Base-by-base conservation (phyloP, 345 rosid genomes). In the Ricinus communis region DNA sequence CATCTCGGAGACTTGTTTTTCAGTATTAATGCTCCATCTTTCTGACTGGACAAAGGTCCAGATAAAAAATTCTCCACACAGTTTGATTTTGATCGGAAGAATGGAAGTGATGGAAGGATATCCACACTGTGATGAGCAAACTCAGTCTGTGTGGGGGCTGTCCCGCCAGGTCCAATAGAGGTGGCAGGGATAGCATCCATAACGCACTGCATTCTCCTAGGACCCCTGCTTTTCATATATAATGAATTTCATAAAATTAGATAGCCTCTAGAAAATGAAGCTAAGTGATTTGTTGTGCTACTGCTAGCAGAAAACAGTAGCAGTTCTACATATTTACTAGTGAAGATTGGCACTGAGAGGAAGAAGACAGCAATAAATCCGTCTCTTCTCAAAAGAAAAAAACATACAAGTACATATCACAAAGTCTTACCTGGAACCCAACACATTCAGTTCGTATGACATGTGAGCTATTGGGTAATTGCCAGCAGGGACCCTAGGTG, bases 181-280 rank as follows among this genome's bases (percentile, higher is more conserved):
- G 73, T 43, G 33, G 74, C 77, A 21, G 81, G 81, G n/a, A 77
- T 77, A 31, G 70, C 74, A 59, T 77, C 81, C 77, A 77, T 73
- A 62, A 63, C n/a, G 60, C 81, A 77, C 25, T 72, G 74, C 81
- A 77, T 77, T 69, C 74, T 77, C 62, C 81, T 68, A 33, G 81
- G 81, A 57, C 81, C 81, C 54, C 81, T 77, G 77, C 36, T 22
- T 41, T 53, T 45, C 13, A 18, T n/a, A 43, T 15, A 65, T 14
- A 59, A 47, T 15, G 28, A 58, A 56, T 30, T 69, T 46, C 16
- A 18, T n/a, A 58, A 75, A 16, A 60, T 43, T 18, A 14, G 13
- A 41, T 55, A 58, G 55, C 33, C 49, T n/a, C 56, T 55, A 33
- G n/a, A 1, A 62, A 62, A 24, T 24, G 12, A 22, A 4, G 62